Conservation (phyloP, 345 rosid species). For the Ceriops zippeliana region DNA sequence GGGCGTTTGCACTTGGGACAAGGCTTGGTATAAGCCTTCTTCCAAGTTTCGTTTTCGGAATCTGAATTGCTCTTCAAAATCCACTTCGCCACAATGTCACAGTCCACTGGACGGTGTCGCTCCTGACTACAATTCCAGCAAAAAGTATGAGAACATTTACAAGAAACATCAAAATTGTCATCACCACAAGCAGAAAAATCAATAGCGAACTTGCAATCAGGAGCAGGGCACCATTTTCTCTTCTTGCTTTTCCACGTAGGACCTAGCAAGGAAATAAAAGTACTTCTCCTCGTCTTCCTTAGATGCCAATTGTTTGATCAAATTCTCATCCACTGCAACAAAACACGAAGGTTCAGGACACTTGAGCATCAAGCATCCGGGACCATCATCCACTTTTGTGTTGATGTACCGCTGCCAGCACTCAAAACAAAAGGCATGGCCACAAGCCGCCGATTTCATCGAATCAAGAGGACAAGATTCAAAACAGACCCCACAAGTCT, state of each 20-base stretch:
- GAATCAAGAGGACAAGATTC: constrained; percentile 1
- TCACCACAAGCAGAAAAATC: constrained; percentile 15
- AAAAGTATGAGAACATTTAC: constrained; percentile 23
- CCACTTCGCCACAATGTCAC: constrained; percentile 35
- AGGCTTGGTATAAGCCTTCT: constrained; percentile 29
- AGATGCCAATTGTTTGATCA: constrained; percentile 15
- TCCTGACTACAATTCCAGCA: constrained; percentile 29
- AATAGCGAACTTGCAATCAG: constrained; percentile 27
- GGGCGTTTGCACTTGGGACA: constrained; percentile 38
- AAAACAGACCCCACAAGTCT: constrained; percentile 30
- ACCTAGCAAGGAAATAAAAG: constrained; percentile 16
- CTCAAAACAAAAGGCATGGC: constrained; percentile 28
- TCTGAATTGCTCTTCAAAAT: constrained; percentile 27
- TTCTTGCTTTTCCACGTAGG: constrained; percentile 25
- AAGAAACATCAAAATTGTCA: constrained; percentile 22
- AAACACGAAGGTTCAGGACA: constrained; percentile 30
- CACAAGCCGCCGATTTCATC: constrained; percentile 23
- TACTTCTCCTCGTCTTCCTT: constrained; percentile 23
- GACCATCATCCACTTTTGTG: constrained; percentile 27
- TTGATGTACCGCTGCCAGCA: constrained; percentile 35
- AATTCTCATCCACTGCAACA: constrained; percentile 21
- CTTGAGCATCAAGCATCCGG: constrained; percentile 26
- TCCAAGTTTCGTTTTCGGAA: constrained; percentile 28
- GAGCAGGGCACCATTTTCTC: constrained; percentile 38
- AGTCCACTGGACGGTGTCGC: constrained; percentile 30